Percentiles rank a stretch among this genome's conserved stretches.
phyloP scores from a whole-genome alignment of 441 rosid species.

The Arabidopsis hybrid region DNA sequence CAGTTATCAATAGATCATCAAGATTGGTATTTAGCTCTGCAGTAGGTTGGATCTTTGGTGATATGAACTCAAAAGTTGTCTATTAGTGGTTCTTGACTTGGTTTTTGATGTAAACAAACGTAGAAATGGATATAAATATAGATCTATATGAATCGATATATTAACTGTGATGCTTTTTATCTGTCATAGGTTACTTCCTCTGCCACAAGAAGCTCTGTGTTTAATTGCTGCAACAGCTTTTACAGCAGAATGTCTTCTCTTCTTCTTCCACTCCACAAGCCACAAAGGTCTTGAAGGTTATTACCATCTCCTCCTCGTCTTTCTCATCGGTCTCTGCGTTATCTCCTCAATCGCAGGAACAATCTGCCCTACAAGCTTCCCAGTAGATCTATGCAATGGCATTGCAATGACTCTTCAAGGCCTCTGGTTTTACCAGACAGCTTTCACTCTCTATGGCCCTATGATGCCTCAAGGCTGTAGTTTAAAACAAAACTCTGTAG shows the following conservation, averaged over 20 bases:
- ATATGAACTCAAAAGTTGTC: background rate
- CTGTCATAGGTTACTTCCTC: slow-evolving; percentile 64
- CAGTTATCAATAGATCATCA: background rate
- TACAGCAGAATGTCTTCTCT: slow-evolving; percentile 80
- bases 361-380: slow-evolving; percentile 77
- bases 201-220: slow-evolving; percentile 83
- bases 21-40: slow-evolving; percentile 12
- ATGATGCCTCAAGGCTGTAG: slow-evolving; percentile 90
- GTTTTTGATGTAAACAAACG: background rate
- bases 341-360: slow-evolving; percentile 74
- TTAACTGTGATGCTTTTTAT: background rate
- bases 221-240: slow-evolving; percentile 83
- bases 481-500: slow-evolving; percentile 54
- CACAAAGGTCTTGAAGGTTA: slow-evolving; percentile 98
- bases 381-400: slow-evolving; percentile 73
- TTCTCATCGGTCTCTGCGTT: slow-evolving; percentile 74
- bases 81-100: slow-evolving; percentile 3
- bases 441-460: slow-evolving; percentile 92
- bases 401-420: slow-evolving; percentile 91
- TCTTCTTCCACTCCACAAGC: slow-evolving; percentile 93
- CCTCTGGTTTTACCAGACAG: slow-evolving; percentile 98
- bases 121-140: background rate
- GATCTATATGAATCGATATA: background rate
- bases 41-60: slow-evolving; percentile 1
- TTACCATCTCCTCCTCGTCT: slow-evolving; percentile 92